These are phyloP conservation scores for Lentinula sp. DNA, from an alignment of 768 basidiomycete genomes.

Conservation along the genomic window DNA sequence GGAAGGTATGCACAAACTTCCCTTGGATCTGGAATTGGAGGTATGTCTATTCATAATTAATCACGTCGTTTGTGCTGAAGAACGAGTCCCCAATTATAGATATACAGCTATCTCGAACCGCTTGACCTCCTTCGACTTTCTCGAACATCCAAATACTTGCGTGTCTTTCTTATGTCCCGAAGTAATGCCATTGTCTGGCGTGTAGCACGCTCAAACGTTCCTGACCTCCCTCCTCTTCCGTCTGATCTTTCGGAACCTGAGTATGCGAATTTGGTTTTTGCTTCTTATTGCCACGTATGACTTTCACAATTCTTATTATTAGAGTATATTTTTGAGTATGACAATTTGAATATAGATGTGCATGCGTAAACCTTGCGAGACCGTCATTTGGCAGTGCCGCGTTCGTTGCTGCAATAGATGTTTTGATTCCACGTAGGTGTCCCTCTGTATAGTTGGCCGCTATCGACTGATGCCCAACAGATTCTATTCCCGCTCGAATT, in stretches of 20 bases:
- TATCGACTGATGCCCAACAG: background rate
- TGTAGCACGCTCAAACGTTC: slow-evolving; percentile 23
- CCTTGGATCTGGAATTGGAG: slow-evolving; percentile 9
- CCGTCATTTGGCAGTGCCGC: slow-evolving; percentile 30
- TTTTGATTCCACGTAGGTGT: slow-evolving; percentile 23
- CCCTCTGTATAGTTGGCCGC: background rate
- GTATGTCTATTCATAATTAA: background rate
- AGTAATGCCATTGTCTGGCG: slow-evolving; percentile 25
- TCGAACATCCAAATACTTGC: slow-evolving; percentile 27
- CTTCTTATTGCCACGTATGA: slow-evolving; percentile 36
- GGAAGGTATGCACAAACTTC: background rate
- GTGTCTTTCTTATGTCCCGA: slow-evolving; percentile 16
- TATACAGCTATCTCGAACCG: slow-evolving; percentile 27
- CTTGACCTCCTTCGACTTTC: slow-evolving; percentile 32
- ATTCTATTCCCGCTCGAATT: slow-evolving; percentile 2
- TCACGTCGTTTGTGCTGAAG: background rate
- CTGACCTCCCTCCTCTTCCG: slow-evolving; percentile 35
- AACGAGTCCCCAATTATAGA: slow-evolving; percentile 16
- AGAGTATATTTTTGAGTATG: background rate
- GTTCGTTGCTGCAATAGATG: slow-evolving; percentile 31
- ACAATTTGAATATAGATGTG: slow-evolving; percentile 23
- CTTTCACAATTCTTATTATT: background rate
- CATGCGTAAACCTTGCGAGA: slow-evolving; percentile 19
- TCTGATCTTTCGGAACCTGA: slow-evolving; percentile 37
- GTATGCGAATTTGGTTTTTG: slow-evolving; percentile 40